phyloP scores from a whole-genome alignment of 2,329 filamentous ascomycete genomes.

The Clonostachys rosea region DNA sequence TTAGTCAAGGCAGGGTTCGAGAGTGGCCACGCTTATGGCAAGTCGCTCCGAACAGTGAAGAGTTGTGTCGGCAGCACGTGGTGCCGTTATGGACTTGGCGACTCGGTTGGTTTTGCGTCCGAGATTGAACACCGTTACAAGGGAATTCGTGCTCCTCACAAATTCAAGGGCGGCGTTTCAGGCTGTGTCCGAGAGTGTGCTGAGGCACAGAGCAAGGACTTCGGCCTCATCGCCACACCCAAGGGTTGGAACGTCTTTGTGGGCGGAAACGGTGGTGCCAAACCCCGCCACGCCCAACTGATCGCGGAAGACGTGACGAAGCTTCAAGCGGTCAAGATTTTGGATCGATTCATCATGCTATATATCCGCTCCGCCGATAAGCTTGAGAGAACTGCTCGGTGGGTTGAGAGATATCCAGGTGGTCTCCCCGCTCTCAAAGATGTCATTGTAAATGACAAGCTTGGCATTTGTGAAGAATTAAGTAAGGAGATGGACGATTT shows the following conservation, averaged over 20 bases:
- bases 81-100: constrained; percentile 85
- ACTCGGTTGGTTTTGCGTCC: constrained; percentile 88
- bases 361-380: constrained; percentile 92
- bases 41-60: constrained; percentile 84
- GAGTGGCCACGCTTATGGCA: constrained; percentile 86
- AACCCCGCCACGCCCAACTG: constrained; percentile 75
- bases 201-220: constrained; percentile 90
- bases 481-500: constrained; percentile 60
- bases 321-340: constrained; percentile 74
- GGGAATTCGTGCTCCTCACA: constrained; percentile 80
- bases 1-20: constrained; percentile 84
- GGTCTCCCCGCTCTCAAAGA: constrained; percentile 79
- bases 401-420: constrained; percentile 80
- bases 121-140: constrained; percentile 88
- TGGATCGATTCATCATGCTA: constrained; percentile 88
- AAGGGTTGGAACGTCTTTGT: constrained; percentile 94
- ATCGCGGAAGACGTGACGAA: constrained; percentile 83
- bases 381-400: constrained; percentile 82
- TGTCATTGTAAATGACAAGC: constrained; percentile 79
- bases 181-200: constrained; percentile 92
- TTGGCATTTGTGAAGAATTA: constrained; percentile 79
- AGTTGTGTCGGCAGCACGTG: constrained; percentile 88
- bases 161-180: constrained; percentile 85
- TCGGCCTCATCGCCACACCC: constrained; percentile 86
- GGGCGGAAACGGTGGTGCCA: constrained; percentile 83